These are phyloP conservation scores for Coemansia sp. DNA, from an alignment of 192 early-diverging fungal species.

Conservation along the genomic window DNA sequence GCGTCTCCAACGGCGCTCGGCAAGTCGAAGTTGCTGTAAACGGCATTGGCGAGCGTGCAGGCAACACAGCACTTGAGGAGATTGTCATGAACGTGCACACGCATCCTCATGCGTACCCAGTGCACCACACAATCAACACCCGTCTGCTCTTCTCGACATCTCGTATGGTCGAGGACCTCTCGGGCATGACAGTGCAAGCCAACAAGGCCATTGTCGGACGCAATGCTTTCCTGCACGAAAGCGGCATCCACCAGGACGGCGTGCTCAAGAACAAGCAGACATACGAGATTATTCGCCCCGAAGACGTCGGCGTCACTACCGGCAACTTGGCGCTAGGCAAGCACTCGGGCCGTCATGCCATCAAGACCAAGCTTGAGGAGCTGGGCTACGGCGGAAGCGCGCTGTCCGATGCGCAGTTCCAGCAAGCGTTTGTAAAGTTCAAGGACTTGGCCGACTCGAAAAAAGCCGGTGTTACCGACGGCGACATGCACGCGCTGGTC, in stretches of 20 bases:
- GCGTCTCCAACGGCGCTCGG: slow-evolving; percentile 85
- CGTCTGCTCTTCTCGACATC: slow-evolving; percentile 83
- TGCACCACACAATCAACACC: slow-evolving; percentile 90
- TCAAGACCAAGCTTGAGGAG: slow-evolving; percentile 76
- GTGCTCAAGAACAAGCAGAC: slow-evolving; percentile 94
- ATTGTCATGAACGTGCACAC: slow-evolving; percentile 94
- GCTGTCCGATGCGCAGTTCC: slow-evolving; percentile 63
- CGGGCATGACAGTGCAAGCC: slow-evolving; percentile 94
- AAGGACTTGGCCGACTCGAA: slow-evolving; percentile 89
- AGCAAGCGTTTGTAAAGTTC: slow-evolving; percentile 83
- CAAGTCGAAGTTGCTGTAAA: slow-evolving; percentile 98
- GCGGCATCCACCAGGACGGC: slow-evolving; percentile 98
- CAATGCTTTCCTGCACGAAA: slow-evolving; percentile 97
- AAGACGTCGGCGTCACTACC: slow-evolving; percentile 85
- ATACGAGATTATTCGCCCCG: slow-evolving; percentile 96
- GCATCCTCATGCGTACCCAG: slow-evolving; percentile 84
- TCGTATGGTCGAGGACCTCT: slow-evolving; percentile 82
- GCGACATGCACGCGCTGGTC: slow-evolving; percentile 84
- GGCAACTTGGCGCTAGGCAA: slow-evolving; percentile 90
- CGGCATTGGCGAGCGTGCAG: slow-evolving; percentile 98
- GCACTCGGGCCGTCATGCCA: slow-evolving; percentile 94
- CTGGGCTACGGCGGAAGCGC: slow-evolving; percentile 70
- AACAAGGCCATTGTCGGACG: slow-evolving; percentile 99
- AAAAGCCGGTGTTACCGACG: slow-evolving; percentile 84
- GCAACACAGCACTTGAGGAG: slow-evolving; percentile 96